Evolutionary conservation across 2,329 filamentous ascomycete species (phyloP).

Genomic region (Fonsecaea monophora): DNA sequence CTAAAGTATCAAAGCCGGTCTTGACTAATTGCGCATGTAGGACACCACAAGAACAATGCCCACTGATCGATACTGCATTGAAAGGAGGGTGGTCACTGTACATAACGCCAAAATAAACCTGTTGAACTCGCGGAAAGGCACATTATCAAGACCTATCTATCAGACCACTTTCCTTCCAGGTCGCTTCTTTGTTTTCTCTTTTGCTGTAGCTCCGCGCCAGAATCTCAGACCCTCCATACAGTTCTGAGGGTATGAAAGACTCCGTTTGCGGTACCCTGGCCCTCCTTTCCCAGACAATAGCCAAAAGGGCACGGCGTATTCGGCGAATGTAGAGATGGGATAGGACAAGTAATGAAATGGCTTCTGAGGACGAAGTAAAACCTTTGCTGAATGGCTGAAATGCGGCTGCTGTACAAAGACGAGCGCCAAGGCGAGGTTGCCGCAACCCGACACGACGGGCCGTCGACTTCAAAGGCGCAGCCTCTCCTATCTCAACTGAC

Average conservation of each 20-base stretch:
- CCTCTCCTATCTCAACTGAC: slow-evolving; percentile 33
- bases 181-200: background rate
- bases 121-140: slow-evolving; percentile 7
- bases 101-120: slow-evolving; percentile 15
- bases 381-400: background rate
- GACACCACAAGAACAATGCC: slow-evolving; percentile 99
- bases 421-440: slow-evolving; percentile 6
- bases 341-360: background rate
- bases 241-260: background rate
- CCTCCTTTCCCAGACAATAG: background rate
- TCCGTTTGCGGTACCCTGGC: background rate
- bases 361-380: background rate
- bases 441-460: slow-evolving; percentile 1
- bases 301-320: background rate
- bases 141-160: background rate
- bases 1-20: background rate
- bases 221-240: background rate
- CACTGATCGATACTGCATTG: slow-evolving; percentile 67
- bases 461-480: slow-evolving; percentile 28
- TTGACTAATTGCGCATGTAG: slow-evolving; percentile 56
- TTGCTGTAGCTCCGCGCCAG: background rate
- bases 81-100: slow-evolving; percentile 7
- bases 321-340: background rate
- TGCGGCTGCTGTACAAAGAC: background rate
- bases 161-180: background rate